A percentile compares a stretch with the other conserved stretches of the same genome.
These are phyloP conservation scores for Phytopythium cucurbitacearum DNA, from an alignment of 352 stramenopile genomes.

Conservation along the genomic window DNA sequence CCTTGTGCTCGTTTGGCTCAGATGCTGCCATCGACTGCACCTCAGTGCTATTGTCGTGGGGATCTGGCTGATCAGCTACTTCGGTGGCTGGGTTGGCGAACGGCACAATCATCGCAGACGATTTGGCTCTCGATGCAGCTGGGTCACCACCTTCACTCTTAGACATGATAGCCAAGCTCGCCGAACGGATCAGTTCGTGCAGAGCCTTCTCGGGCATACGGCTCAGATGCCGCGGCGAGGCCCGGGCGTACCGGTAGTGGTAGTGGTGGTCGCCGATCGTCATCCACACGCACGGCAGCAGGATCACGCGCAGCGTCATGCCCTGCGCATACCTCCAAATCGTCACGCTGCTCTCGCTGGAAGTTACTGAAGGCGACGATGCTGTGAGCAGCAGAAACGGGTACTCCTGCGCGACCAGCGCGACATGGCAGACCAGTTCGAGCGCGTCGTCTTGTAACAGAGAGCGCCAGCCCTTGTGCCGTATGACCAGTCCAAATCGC, in stretches of 20 bases:
- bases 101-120: neutral
- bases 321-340: conserved; percentile 1
- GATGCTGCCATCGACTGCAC: too few species aligned
- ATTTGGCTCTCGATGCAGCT: neutral
- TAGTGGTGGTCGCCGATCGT: conserved; percentile 23
- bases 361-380: too few species aligned
- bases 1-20: too few species aligned
- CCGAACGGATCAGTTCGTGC: conserved; percentile 1
- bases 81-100: neutral
- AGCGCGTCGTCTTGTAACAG: conserved; percentile 18
- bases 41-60: too few species aligned
- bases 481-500: conserved; percentile 13
- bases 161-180: neutral
- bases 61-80: too few species aligned
- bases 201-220: neutral
- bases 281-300: conserved; percentile 22
- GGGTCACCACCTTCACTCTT: neutral
- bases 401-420: conserved; percentile 29
- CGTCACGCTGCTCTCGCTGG: too few species aligned
- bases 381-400: conserved; percentile 21
- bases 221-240: neutral
- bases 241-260: neutral
- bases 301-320: neutral
- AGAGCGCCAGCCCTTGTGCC: conserved; percentile 13
- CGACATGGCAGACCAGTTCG: conserved; percentile 24